Evolutionary conservation across 768 basidiomycete genomes (phyloP).

Genomic region (Hirschioporus abietinus): DNA sequence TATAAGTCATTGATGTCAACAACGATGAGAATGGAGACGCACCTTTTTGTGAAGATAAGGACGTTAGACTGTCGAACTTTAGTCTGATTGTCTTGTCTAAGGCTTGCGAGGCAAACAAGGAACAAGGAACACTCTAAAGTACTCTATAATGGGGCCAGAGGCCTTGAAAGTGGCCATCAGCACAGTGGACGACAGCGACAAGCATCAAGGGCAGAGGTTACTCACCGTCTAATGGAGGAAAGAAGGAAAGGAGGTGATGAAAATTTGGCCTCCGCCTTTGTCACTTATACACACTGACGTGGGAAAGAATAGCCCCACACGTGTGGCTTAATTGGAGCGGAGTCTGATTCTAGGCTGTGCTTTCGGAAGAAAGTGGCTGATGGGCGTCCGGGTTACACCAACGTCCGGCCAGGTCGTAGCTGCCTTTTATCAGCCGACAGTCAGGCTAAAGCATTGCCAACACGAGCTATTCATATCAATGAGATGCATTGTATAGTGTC

Average conservation of each 20-base stretch:
- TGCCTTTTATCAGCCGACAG: not conserved
- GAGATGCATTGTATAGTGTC: not conserved
- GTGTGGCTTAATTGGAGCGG: not conserved
- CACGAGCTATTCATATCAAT: not conserved
- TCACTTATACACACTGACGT: not conserved
- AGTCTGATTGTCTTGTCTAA: slow-evolving; percentile 27
- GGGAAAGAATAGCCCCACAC: slow-evolving; percentile 1
- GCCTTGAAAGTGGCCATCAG: slow-evolving; percentile 23
- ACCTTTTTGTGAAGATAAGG: slow-evolving; percentile 33
- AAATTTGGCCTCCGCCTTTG: slow-evolving; percentile 10
- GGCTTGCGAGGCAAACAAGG: slow-evolving; percentile 49
- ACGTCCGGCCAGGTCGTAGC: not conserved
- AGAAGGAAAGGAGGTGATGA: slow-evolving; percentile 14
- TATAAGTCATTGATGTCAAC: not conserved
- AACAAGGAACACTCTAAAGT: slow-evolving; percentile 67
- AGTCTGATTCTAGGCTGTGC: not conserved
- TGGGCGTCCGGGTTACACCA: not conserved
- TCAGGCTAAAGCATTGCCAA: not conserved
- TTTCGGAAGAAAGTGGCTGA: slow-evolving; percentile 1
- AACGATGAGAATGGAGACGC: slow-evolving; percentile 14
- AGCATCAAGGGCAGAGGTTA: slow-evolving; percentile 6
- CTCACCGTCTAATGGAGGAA: slow-evolving; percentile 6
- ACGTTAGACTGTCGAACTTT: slow-evolving; percentile 28
- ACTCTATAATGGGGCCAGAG: slow-evolving; percentile 28
- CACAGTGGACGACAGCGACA: slow-evolving; percentile 5